These are phyloP conservation scores for Botrytis hyacinthi DNA, from an alignment of 2,329 filamentous ascomycete genomes.

Conservation along the genomic window DNA sequence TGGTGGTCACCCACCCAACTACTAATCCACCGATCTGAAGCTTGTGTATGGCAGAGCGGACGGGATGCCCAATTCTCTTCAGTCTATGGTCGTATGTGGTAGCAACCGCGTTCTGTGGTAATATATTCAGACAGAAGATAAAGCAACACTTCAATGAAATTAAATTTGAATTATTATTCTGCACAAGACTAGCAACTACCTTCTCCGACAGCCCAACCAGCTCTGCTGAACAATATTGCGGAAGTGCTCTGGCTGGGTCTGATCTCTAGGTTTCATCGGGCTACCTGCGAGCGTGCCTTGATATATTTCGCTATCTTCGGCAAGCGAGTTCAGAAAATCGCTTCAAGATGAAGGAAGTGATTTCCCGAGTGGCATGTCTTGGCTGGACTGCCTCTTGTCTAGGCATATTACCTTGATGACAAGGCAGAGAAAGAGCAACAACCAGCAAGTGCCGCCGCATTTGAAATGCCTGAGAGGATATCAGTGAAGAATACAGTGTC, in stretches of 20 bases:
- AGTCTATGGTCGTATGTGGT: neutral
- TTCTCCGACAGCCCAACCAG: neutral
- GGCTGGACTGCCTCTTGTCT: neutral
- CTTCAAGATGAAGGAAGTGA: conserved; percentile 6
- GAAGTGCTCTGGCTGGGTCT: neutral
- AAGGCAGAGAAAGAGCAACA: neutral
- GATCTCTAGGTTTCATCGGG: neutral
- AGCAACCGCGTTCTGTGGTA: accelerated
- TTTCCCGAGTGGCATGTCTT: neutral
- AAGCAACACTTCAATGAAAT: neutral
- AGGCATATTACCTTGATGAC: conserved; percentile 9
- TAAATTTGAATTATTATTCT: neutral
- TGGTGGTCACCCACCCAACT: too few relatives aligned
- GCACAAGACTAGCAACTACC: neutral
- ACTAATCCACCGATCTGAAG: too few relatives aligned
- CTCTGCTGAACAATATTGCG: neutral
- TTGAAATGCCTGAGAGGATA: neutral
- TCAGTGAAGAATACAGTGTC: neutral
- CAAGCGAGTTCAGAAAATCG: conserved; percentile 11
- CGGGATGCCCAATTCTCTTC: neutral
- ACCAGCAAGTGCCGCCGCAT: neutral
- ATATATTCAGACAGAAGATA: accelerated
- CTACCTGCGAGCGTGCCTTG: neutral
- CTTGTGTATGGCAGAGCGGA: too few relatives aligned
- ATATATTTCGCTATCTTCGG: neutral